A percentile compares a stretch with the other conserved stretches of the same genome.
phyloP scores from a whole-genome alignment of 2,329 filamentous ascomycete species.

The Colletotrichum sansevieriae region DNA sequence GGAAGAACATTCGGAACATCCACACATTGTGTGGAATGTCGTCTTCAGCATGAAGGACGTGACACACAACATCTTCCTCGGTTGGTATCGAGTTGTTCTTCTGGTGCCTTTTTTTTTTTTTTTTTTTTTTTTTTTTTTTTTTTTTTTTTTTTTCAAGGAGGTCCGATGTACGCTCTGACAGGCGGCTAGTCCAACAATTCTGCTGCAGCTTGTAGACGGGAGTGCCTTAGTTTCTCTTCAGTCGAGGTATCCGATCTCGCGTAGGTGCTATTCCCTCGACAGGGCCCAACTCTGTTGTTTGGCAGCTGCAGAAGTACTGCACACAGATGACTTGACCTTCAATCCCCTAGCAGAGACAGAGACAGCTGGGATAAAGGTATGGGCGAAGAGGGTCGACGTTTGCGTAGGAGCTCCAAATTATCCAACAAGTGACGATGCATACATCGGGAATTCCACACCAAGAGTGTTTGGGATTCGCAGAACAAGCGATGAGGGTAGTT shows the following conservation, averaged over 20 bases:
- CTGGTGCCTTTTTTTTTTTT: too few relatives aligned
- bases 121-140: not conserved
- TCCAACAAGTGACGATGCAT: slow-evolving; percentile 16
- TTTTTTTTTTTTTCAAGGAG: slow-evolving; percentile 14
- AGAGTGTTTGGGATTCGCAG: slow-evolving; percentile 12
- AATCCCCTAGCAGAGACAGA: not conserved
- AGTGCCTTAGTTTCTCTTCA: slow-evolving; percentile 28
- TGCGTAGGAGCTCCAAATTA: slow-evolving; percentile 10
- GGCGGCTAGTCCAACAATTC: slow-evolving; percentile 23
- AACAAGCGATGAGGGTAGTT: slow-evolving; percentile 1
- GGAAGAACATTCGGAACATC: not conserved
- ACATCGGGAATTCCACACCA: slow-evolving; percentile 2
- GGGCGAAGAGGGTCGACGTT: slow-evolving; percentile 19
- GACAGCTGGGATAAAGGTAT: not conserved
- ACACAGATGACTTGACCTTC: slow-evolving; percentile 7
- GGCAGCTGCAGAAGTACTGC: slow-evolving; percentile 9
- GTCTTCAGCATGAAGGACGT: too few relatives aligned
- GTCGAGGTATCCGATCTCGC: slow-evolving; percentile 27
- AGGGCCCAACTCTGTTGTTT: slow-evolving; percentile 17
- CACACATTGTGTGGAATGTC: too few relatives aligned
- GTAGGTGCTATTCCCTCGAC: slow-evolving; percentile 11
- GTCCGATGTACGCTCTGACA: slow-evolving; percentile 39
- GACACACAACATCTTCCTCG: too few relatives aligned
- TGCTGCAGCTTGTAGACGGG: slow-evolving; percentile 29
- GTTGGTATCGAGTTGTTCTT: too few relatives aligned